Evolutionary conservation across 1,284 basidiomycete species (phyloP).

Genomic region (Mycosarcoma mackinlayi): DNA sequence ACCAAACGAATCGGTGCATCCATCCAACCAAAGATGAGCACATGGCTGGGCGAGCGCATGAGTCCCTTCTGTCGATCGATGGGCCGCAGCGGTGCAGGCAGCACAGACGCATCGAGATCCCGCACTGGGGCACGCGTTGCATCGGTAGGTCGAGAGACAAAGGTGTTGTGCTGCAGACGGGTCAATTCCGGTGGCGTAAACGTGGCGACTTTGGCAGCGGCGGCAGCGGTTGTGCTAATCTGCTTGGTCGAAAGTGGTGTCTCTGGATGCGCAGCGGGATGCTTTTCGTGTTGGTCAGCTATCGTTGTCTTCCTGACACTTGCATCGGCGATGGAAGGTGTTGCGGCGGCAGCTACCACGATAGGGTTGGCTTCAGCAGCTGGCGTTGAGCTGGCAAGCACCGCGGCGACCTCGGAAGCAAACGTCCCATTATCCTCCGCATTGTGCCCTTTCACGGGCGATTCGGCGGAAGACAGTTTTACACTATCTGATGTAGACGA

Average conservation of each 20-base stretch:
- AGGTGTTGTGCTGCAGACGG: constrained; percentile 35
- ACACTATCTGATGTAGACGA: too few relatives aligned
- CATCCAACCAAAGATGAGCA: constrained; percentile 65
- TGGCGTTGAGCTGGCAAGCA: constrained; percentile 9
- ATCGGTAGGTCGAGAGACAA: constrained; percentile 30
- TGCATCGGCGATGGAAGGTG: constrained; percentile 7
- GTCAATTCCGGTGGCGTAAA: constrained; percentile 31
- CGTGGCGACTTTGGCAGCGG: constrained; percentile 10
- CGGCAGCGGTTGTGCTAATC: constrained; percentile 8
- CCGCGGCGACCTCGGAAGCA: constrained; percentile 16
- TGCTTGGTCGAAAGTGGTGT: not conserved
- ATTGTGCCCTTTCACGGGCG: too few relatives aligned
- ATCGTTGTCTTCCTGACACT: constrained; percentile 12
- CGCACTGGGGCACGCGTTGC: constrained; percentile 17
- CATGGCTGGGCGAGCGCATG: constrained; percentile 16
- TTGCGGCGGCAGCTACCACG: constrained; percentile 11
- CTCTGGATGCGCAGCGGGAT: not conserved
- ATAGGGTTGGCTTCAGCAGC: constrained; percentile 4
- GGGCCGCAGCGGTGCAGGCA: constrained; percentile 29
- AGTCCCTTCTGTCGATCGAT: constrained; percentile 15
- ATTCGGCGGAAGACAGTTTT: too few relatives aligned
- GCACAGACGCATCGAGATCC: constrained; percentile 11
- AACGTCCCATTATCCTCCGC: constrained; percentile 4
- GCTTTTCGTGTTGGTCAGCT: not conserved
- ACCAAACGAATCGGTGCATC: constrained; percentile 60